Base-by-base conservation (phyloP, 1,284 basidiomycete genomes). In the Trichosporon sp. region DNA sequence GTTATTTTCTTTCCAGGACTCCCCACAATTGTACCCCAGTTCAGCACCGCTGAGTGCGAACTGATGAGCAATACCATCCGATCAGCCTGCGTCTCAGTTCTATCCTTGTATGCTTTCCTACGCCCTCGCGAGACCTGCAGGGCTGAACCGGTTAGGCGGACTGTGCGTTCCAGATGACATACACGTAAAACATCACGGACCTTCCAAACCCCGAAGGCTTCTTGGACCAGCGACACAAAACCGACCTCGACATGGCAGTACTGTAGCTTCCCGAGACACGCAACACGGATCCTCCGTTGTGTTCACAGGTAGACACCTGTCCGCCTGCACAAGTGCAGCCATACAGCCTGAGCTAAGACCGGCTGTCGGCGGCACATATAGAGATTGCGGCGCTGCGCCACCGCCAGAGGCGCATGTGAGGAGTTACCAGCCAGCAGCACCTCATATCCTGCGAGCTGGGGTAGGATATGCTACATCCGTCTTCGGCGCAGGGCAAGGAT, bases 1-100 rank as follows among this genome's bases (percentile, higher is more conserved):
- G 16, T 63, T 63, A 32, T 63, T 63, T 63, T 63, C 59, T 63
- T 63, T 63, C 59, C 31, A 37, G 26, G 26, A 26, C 26, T 26
- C 26, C 26, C 26, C 26, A 26, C 26, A 26, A 26, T 26, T 26
- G 26, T 26, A 26, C 26, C 26, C 26, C 26, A 26, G 26, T 26
- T 26, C 26, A 26, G 26, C 26, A 26, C 26, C 26, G 26, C 26
- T 26, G 26, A 26, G 26, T 26, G 26, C 26, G 26, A 26, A 26
- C 26, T 26, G 26, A 26, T 26, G 26, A 26, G 26, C 26, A 26
- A 26, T 26, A 26, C 26, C 26, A 26, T 26, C 26, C 26, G 26
- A 26, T 26, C 26, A 26, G 26, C 26, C 26, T 26, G 26, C 26
- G 26, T 26, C 26, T 26, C 26, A 26, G 26, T 26, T 26, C 26